These are phyloP conservation scores for Plantago rigida DNA, from an alignment of 305 asterid species.

Conservation along the genomic window DNA sequence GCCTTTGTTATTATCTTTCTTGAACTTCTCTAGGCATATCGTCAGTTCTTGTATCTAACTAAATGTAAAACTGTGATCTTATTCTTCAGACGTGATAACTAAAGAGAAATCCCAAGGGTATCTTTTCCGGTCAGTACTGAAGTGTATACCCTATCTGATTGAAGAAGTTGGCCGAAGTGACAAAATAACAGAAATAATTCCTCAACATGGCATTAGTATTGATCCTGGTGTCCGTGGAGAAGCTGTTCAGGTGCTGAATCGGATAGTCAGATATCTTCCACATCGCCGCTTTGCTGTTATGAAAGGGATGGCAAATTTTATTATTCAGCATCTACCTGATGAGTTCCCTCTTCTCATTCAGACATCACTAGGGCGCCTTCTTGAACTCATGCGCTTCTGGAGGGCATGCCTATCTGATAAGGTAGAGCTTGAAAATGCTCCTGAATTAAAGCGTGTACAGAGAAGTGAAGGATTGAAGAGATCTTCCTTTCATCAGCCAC, in stretches of 20 bases:
- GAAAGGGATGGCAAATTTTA: slow-evolving; percentile 96
- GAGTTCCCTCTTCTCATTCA: slow-evolving; percentile 98
- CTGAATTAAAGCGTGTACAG: slow-evolving; percentile 64
- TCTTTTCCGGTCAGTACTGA: slow-evolving; percentile 88
- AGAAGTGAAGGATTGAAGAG: slow-evolving; percentile 86
- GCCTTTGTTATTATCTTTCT: slow-evolving; percentile 20
- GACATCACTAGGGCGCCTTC: slow-evolving; percentile 93
- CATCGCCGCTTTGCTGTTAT: slow-evolving; percentile 97
- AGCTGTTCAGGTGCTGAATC: slow-evolving; percentile 91
- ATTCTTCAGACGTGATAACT: slow-evolving; percentile 73
- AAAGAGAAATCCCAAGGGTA: slow-evolving; percentile 97
- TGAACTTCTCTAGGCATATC: slow-evolving; percentile 19
- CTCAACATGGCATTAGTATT: slow-evolving; percentile 96
- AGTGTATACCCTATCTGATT: slow-evolving; percentile 97
- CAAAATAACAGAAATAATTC: slow-evolving; percentile 92
- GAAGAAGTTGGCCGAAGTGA: slow-evolving; percentile 98
- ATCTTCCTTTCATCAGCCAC: slow-evolving; percentile 70
- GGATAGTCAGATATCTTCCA: slow-evolving; percentile 85
- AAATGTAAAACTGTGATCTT: slow-evolving; percentile 30
- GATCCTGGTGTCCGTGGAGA: slow-evolving; percentile 99
- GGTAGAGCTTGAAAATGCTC: slow-evolving; percentile 41
- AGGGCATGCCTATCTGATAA: slow-evolving; percentile 79
- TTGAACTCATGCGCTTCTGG: slow-evolving; percentile 98
- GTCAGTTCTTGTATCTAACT: slow-evolving; percentile 14
- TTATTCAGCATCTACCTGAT: slow-evolving; percentile 83